phyloP scores from a whole-genome alignment of 306 rosid species.

The Nissolia schottii region DNA sequence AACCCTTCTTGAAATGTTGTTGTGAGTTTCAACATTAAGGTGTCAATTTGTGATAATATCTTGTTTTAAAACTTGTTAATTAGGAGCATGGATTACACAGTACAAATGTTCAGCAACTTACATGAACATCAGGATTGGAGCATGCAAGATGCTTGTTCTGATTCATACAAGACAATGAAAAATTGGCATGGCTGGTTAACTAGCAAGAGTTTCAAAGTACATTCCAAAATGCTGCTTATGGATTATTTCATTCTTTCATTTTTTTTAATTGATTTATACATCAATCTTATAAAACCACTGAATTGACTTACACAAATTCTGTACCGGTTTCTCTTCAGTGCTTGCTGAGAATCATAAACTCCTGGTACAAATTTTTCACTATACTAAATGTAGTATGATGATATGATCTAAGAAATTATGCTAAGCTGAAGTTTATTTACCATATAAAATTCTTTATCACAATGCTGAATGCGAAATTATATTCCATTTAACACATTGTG shows the following conservation, averaged over 20 bases:
- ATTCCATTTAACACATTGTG: background rate
- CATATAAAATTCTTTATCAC: background rate
- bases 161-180: slow-evolving; percentile 67
- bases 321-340: slow-evolving; percentile 43
- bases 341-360: slow-evolving; percentile 73
- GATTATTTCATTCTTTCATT: no score
- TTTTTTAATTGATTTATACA: background rate
- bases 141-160: slow-evolving; percentile 67
- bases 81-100: slow-evolving; percentile 59
- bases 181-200: slow-evolving; percentile 74
- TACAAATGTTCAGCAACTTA: slow-evolving; percentile 57
- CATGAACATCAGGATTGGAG: slow-evolving; percentile 66
- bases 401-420: background rate
- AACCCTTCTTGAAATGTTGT: no score
- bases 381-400: background rate
- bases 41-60: background rate
- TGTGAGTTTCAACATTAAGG: background rate
- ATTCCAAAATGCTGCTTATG: background rate
- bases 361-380: slow-evolving; percentile 42
- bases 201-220: slow-evolving; percentile 57
- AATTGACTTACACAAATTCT: slow-evolving; percentile 37
- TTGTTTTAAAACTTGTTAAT: background rate
- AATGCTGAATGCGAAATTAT: background rate
- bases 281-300: background rate
- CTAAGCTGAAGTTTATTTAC: background rate